Conservation (phyloP, 108 stramenopile genomes). For the Pseudonitzschia pungens region DNA sequence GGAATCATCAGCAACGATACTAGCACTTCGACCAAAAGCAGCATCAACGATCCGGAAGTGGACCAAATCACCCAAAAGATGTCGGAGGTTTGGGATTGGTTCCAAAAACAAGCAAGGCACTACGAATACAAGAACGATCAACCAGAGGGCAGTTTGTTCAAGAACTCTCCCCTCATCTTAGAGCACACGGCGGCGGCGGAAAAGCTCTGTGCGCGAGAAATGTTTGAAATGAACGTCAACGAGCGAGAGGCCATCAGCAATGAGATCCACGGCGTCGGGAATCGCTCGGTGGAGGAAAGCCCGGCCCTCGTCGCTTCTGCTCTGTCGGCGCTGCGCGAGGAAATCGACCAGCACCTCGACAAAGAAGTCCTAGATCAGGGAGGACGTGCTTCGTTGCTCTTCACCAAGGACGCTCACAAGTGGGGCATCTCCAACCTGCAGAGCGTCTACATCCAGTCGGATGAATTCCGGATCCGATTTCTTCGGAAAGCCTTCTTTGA, state of each 20-base stretch:
- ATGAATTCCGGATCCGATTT: constrained; percentile 7
- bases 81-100: too few species aligned
- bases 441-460: constrained; percentile 7
- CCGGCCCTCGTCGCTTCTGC: neutral
- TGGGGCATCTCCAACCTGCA: neutral
- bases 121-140: too few species aligned
- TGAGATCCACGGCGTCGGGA: neutral
- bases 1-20: too few species aligned
- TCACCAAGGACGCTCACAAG: neutral
- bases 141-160: too few species aligned
- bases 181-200: neutral
- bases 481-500: neutral
- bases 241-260: neutral
- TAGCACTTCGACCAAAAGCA: too few species aligned
- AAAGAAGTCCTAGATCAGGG: neutral
- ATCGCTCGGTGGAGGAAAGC: neutral
- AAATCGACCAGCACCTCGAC: neutral
- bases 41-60: too few species aligned
- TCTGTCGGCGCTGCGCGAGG: neutral
- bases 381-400: neutral
- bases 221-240: neutral
- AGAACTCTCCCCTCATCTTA: too few species aligned
- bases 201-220: neutral
- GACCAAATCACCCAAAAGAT: too few species aligned
- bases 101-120: too few species aligned